These are phyloP conservation scores for Xylaria sp. DNA, from an alignment of 2,329 filamentous ascomycete species.

Conservation along the genomic window DNA sequence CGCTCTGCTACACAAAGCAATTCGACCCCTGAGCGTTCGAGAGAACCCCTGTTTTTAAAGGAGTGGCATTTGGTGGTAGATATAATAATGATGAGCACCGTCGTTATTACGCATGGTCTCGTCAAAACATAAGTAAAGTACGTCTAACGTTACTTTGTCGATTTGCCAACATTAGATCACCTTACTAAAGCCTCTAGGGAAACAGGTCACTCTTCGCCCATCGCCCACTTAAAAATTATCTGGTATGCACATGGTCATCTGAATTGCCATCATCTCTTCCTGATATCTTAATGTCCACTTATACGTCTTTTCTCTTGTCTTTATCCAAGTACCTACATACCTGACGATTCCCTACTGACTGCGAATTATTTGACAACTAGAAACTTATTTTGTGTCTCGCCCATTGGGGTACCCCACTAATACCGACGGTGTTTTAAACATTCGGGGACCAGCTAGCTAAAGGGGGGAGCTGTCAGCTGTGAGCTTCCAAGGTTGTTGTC, in stretches of 20 bases:
- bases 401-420: neutral
- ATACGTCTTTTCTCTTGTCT: neutral
- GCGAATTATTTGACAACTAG: neutral
- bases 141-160: neutral
- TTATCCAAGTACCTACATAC: neutral
- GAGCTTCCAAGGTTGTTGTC: constrained; percentile 18
- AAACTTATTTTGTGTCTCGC: neutral
- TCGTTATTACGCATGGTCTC: neutral
- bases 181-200: neutral
- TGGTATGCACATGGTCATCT: constrained; percentile 2
- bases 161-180: neutral
- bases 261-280: neutral
- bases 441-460: neutral
- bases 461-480: neutral
- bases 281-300: too few species aligned
- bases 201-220: constrained; percentile 9
- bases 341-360: neutral
- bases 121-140: neutral
- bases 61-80: neutral
- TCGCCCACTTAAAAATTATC: neutral
- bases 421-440: neutral
- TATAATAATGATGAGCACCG: constrained; percentile 12
- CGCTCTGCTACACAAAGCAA: constrained; percentile 14
- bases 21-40: constrained; percentile 11
- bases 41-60: constrained; percentile 13